Conservation (phyloP, 2,329 filamentous ascomycete genomes). For the Phaeophleospora eucalypticola region DNA sequence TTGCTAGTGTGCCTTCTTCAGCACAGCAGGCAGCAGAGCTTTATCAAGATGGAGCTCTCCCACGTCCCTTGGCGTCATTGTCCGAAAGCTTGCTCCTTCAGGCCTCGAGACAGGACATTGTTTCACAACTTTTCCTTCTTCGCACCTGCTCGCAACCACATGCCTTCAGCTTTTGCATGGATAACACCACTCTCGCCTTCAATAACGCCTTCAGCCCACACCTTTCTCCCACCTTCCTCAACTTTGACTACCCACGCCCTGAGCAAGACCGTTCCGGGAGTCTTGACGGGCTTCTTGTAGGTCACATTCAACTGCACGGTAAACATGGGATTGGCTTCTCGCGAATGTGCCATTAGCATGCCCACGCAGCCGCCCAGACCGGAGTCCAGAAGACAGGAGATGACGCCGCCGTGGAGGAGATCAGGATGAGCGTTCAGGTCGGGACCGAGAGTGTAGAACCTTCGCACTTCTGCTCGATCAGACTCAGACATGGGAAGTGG, state of each 20-base stretch:
- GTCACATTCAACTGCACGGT: conserved; percentile 23
- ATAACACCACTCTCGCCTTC: conserved; percentile 19
- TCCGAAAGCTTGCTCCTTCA: not conserved
- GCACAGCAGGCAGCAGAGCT: not conserved
- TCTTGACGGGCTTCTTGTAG: conserved; percentile 19
- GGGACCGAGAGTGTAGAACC: conserved; percentile 21
- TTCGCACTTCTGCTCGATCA: conserved; percentile 12
- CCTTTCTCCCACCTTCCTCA: conserved; percentile 19
- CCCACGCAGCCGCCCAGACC: conserved; percentile 15
- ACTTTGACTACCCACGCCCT: conserved; percentile 16
- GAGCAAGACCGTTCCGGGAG: conserved; percentile 19
- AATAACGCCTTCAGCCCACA: conserved; percentile 18
- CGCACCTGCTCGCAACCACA: conserved; percentile 17
- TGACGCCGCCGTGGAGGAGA: conserved; percentile 20
- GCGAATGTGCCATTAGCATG: conserved; percentile 11
- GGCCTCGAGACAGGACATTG: not conserved
- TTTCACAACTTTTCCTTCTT: conserved; percentile 1
- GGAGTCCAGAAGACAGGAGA: conserved; percentile 19
- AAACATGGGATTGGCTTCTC: conserved; percentile 11
- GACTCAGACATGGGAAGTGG: conserved; percentile 8
- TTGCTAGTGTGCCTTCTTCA: not conserved
- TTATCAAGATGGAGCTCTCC: not conserved
- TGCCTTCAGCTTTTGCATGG: conserved; percentile 18
- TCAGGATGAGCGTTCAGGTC: conserved; percentile 22
- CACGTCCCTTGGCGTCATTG: not conserved